Conservation (phyloP, 1,284 basidiomycete genomes). For the Cutaneotrichosporon sp. region DNA sequence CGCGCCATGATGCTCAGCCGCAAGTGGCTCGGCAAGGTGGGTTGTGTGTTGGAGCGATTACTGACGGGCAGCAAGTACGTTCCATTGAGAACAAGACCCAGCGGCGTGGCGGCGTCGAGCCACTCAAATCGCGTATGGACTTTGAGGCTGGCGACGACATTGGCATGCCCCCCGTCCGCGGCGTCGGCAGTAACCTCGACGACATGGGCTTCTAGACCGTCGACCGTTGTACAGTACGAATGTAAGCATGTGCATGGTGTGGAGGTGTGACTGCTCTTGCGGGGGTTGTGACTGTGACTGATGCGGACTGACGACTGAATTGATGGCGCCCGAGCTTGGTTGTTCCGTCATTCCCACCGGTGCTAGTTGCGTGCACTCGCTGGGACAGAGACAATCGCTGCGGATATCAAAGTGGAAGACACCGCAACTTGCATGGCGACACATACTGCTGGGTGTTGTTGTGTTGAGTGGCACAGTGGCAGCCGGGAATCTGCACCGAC, state of each 20-base stretch:
- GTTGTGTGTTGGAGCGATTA: slow-evolving; percentile 1
- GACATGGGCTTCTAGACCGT: slow-evolving; percentile 20
- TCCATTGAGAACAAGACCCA: slow-evolving; percentile 9
- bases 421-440: too few species aligned
- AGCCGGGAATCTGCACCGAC: too few species aligned
- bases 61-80: slow-evolving; percentile 11
- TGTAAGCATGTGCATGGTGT: slow-evolving; percentile 2
- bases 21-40: slow-evolving; percentile 35
- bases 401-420: too few species aligned
- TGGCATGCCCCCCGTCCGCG: slow-evolving; percentile 10
- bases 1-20: slow-evolving; percentile 23
- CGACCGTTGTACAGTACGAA: background rate
- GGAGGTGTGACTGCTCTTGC: too few species aligned
- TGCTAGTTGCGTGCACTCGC: too few species aligned
- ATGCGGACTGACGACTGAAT: too few species aligned
- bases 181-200: slow-evolving; percentile 16
- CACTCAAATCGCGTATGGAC: slow-evolving; percentile 1
- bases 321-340: too few species aligned
- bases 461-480: too few species aligned
- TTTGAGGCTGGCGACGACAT: slow-evolving; percentile 1
- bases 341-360: too few species aligned
- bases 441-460: too few species aligned
- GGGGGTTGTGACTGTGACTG: too few species aligned
- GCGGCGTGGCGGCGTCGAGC: background rate
- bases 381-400: too few species aligned